Evolutionary conservation across 176 grass and related monocot genomes (phyloP).

Genomic region (Musa itinerans): DNA sequence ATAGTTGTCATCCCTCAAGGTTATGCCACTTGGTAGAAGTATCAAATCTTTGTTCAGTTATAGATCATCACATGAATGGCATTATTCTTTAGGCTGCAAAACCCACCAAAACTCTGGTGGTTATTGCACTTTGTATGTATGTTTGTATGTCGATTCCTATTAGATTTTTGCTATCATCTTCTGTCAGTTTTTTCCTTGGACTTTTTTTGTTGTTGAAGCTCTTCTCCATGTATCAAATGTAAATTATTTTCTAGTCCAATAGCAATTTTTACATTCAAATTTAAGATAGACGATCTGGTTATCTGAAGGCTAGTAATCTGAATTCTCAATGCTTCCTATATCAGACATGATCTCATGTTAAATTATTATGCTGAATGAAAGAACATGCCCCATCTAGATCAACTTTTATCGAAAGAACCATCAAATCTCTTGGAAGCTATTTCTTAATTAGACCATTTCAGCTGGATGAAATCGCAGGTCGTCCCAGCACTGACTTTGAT

Average conservation of each 20-base stretch:
- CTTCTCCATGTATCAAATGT: neutral
- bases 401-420: constrained; percentile 30
- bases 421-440: constrained; percentile 25
- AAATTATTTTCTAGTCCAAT: neutral
- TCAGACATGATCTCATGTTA: constrained; percentile 44
- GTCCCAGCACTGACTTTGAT: neutral
- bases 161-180: neutral
- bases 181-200: neutral
- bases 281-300: neutral
- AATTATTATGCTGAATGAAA: constrained; percentile 47
- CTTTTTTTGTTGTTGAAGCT: neutral
- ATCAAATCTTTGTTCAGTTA: too few relatives aligned
- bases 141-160: neutral
- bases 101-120: neutral
- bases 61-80: neutral
- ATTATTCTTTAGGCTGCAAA: neutral
- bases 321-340: neutral
- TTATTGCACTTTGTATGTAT: neutral
- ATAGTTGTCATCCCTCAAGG: neutral
- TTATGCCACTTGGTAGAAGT: neutral
- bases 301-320: neutral
- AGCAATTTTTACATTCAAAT: neutral
- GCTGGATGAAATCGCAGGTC: neutral
- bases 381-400: constrained; percentile 38
- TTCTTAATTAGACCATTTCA: constrained; percentile 31